These are phyloP conservation scores for Cocos nucifera DNA, from an alignment of 176 grass and related monocot genomes.

Conservation along the genomic window DNA sequence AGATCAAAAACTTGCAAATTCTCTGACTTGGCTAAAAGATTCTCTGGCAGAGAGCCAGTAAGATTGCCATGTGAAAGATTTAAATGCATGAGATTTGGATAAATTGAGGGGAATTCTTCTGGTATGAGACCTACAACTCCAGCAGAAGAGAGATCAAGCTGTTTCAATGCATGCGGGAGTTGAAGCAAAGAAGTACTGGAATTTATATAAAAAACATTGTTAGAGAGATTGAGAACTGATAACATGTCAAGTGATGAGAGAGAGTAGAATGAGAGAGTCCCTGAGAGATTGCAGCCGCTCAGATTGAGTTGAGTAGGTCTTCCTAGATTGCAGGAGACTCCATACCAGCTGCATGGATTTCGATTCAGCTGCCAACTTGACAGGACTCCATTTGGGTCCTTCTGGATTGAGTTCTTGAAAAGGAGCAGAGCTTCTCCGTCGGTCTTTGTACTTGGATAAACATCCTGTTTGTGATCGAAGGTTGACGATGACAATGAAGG, in stretches of 20 bases:
- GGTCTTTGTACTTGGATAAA: background rate
- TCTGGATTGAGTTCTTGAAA: constrained; percentile 55
- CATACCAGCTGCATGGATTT: constrained; percentile 53
- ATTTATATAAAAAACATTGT: constrained; percentile 41
- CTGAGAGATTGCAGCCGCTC: constrained; percentile 33
- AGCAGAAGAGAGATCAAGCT: constrained; percentile 52
- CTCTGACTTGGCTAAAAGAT: constrained; percentile 24
- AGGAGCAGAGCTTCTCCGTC: constrained; percentile 46
- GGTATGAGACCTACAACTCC: constrained; percentile 50
- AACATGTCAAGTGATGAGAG: constrained; percentile 38
- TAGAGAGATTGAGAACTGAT: constrained; percentile 57
- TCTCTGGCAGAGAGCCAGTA: constrained; percentile 37
- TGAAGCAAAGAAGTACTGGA: constrained; percentile 25
- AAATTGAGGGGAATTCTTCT: constrained; percentile 29
- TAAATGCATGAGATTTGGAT: constrained; percentile 45
- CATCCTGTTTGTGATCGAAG: background rate
- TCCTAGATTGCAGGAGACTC: constrained; percentile 46
- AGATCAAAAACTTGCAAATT: constrained; percentile 54
- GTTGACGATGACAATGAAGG: constrained; percentile 3
- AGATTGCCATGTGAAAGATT: constrained; percentile 67
- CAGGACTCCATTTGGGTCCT: constrained; percentile 40
- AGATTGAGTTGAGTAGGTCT: constrained; percentile 60
- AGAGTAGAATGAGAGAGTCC: constrained; percentile 21
- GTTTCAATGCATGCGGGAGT: constrained; percentile 32
- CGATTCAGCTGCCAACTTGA: constrained; percentile 39